A percentile compares a stretch with the other conserved stretches of the same genome.
Conservation (phyloP, 345 rosid genomes). For the Salix exigua region DNA sequence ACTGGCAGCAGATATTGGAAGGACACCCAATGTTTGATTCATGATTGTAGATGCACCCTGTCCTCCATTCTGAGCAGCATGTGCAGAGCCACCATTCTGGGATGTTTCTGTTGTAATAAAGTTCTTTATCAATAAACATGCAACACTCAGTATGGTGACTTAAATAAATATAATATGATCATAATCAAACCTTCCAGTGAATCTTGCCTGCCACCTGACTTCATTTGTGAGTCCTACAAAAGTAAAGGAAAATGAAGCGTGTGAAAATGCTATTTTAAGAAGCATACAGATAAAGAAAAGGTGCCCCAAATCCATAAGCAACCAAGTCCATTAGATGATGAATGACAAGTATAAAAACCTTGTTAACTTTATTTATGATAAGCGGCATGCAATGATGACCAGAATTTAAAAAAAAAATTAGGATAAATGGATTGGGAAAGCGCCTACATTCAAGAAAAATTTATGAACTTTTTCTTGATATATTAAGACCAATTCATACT, state of each 20-base stretch:
- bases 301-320: not conserved
- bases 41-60: constrained; percentile 39
- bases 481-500: not conserved
- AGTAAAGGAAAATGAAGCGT: constrained; percentile 13
- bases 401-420: not conserved
- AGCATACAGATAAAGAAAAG: not conserved
- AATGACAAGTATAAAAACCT: not conserved
- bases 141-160: not conserved
- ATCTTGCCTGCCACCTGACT: constrained; percentile 75
- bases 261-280: constrained; percentile 3
- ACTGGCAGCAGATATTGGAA: constrained; percentile 63
- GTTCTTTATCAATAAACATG: constrained; percentile 9
- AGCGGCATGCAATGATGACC: not conserved
- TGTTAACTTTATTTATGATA: not conserved
- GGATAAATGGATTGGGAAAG: not conserved
- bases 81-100: constrained; percentile 67
- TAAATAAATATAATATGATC: not conserved
- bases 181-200: constrained; percentile 57
- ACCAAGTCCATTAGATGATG: not conserved
- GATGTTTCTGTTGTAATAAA: constrained; percentile 53
- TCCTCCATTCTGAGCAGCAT: constrained; percentile 69
- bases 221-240: constrained; percentile 57
- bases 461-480: not conserved
- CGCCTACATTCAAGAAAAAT: not conserved
- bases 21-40: constrained; percentile 48